phyloP scores from a whole-genome alignment of 2,329 filamentous ascomycete species.

The Ascochyta lentis region DNA sequence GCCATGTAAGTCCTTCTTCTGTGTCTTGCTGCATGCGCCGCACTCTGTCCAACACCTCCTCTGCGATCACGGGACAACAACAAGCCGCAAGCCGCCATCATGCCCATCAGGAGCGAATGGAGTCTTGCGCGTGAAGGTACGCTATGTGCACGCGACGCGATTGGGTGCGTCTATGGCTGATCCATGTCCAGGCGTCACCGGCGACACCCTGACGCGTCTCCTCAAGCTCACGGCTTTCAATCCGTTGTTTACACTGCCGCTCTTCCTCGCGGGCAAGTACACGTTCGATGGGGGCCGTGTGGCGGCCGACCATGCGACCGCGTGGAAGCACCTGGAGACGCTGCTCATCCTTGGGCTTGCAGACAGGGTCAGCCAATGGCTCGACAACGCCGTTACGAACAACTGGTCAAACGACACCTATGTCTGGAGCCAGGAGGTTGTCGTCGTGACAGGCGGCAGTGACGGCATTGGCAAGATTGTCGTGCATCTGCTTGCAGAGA shows the following conservation, averaged over 20 bases:
- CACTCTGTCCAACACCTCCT: background rate
- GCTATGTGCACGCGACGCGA: slow-evolving; percentile 6
- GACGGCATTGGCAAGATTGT: slow-evolving; percentile 74
- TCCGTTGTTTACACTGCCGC: slow-evolving; percentile 67
- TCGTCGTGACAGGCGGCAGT: slow-evolving; percentile 76
- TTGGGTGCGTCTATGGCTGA: background rate
- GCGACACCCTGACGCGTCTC: slow-evolving; percentile 65
- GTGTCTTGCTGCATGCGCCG: background rate
- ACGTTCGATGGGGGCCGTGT: slow-evolving; percentile 67
- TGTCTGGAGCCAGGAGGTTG: slow-evolving; percentile 72
- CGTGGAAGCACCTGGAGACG: slow-evolving; percentile 61
- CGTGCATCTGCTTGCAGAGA: slow-evolving; percentile 69
- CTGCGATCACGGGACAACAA: background rate
- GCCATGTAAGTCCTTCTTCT: background rate
- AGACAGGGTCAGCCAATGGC: slow-evolving; percentile 57
- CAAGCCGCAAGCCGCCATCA: slow-evolving; percentile 17
- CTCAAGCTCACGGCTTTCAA: slow-evolving; percentile 69
- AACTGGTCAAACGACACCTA: slow-evolving; percentile 63
- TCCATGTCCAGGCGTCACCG: slow-evolving; percentile 42
- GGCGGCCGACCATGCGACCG: slow-evolving; percentile 55
- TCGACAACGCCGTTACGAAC: slow-evolving; percentile 60
- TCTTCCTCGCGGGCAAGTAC: slow-evolving; percentile 68
- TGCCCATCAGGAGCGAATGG: slow-evolving; percentile 50
- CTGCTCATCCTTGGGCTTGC: slow-evolving; percentile 62
- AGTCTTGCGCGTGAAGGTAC: slow-evolving; percentile 49